phyloP scores from a whole-genome alignment of 768 basidiomycete species.

The Calvatia gigantea region DNA sequence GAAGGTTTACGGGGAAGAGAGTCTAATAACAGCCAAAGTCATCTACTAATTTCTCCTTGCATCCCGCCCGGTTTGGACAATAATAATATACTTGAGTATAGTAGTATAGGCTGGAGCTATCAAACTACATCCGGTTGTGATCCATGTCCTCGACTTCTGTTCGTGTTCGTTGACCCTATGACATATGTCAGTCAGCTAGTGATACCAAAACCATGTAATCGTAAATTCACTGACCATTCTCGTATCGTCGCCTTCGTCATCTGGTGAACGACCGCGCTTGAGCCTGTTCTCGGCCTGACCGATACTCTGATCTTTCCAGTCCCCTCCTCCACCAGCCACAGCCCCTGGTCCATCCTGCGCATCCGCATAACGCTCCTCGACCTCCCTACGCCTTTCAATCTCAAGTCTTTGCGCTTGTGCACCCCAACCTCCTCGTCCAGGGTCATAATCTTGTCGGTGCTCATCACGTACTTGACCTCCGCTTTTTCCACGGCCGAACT shows the following conservation, averaged over 20 bases:
- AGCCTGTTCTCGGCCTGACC: constrained; percentile 35
- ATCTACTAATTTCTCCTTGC: constrained; percentile 33
- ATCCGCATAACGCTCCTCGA: constrained; percentile 85
- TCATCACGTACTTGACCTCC: constrained; percentile 98
- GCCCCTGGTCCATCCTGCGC: constrained; percentile 76
- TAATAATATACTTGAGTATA: too few relatives aligned
- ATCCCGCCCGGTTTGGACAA: constrained; percentile 13
- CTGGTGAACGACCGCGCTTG: constrained; percentile 75
- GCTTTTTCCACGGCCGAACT: constrained; percentile 96
- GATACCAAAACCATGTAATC: neutral
- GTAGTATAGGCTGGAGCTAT: too few relatives aligned
- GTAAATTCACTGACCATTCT: constrained; percentile 46
- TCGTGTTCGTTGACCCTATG: constrained; percentile 55
- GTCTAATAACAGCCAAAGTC: constrained; percentile 22
- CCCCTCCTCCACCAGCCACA: constrained; percentile 79
- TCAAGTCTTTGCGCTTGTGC: constrained; percentile 77
- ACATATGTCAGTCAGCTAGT: constrained; percentile 6
- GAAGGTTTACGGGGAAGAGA: constrained; percentile 19
- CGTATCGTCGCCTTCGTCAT: constrained; percentile 65
- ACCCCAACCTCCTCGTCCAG: constrained; percentile 94
- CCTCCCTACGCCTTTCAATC: constrained; percentile 72
- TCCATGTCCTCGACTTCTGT: constrained; percentile 67
- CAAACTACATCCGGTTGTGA: constrained; percentile 62
- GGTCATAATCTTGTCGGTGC: constrained; percentile 94
- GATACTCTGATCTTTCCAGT: constrained; percentile 73